A percentile compares a stretch with the other conserved stretches of the same genome.
phyloP scores from a whole-genome alignment of 352 stramenopile genomes.

The Globisporangium spinosum region DNA sequence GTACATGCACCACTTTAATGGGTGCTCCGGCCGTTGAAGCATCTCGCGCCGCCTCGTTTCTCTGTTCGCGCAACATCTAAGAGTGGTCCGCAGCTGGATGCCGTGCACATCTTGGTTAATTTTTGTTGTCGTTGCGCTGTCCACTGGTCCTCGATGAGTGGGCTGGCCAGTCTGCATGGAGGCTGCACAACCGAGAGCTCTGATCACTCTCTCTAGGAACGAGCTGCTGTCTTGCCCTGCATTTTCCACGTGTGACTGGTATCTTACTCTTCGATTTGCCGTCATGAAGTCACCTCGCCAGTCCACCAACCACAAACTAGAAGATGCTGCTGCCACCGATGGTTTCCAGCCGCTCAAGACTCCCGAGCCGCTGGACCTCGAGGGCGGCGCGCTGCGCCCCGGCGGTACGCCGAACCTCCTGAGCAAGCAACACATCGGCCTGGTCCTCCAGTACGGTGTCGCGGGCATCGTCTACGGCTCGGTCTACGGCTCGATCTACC shows the following conservation, averaged over 20 bases:
- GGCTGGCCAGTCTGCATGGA: too few species aligned
- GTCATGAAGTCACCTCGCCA: slow-evolving; percentile 1
- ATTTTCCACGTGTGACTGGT: neutral
- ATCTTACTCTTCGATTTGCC: neutral
- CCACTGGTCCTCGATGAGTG: neutral
- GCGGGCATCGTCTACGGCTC: slow-evolving; percentile 25
- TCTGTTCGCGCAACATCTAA: neutral
- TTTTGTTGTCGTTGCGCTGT: neutral
- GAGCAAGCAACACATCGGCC: slow-evolving; percentile 17
- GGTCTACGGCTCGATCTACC: slow-evolving; percentile 14
- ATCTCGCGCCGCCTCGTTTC: neutral
- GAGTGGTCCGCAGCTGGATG: neutral
- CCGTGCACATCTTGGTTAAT: neutral
- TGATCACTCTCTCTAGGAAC: neutral
- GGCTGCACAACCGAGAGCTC: neutral
- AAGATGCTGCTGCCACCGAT: neutral
- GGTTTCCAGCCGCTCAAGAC: slow-evolving; percentile 14
- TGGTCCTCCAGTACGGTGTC: slow-evolving; percentile 26
- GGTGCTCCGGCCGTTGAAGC: neutral
- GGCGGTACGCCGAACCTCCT: slow-evolving; percentile 22
- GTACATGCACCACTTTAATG: neutral
- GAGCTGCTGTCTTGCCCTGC: neutral
- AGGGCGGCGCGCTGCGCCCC: slow-evolving; percentile 19
- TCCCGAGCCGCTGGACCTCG: slow-evolving; percentile 1
- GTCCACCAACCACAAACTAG: neutral